Conservation (phyloP, 2,329 filamentous ascomycete species). For the Alternaria sp. region DNA sequence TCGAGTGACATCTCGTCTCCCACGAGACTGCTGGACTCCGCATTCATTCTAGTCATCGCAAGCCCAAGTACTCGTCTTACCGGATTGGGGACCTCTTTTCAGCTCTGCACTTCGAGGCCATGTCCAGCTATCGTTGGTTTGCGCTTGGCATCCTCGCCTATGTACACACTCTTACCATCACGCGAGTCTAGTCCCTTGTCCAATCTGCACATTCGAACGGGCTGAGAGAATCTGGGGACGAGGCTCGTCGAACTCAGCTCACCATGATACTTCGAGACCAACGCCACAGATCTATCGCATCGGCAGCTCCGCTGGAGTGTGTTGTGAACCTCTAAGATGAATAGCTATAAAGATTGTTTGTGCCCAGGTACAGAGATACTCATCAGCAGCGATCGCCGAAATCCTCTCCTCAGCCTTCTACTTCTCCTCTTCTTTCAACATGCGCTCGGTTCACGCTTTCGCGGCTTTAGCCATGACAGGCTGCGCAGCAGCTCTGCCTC, state of each 20-base stretch:
- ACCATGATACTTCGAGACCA: neutral
- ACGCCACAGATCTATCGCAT: neutral
- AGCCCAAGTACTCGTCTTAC: neutral
- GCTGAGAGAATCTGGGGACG: neutral
- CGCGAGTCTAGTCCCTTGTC: neutral
- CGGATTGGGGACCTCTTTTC: neutral
- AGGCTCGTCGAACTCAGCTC: neutral
- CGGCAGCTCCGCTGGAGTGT: neutral
- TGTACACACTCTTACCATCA: neutral
- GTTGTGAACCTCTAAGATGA: neutral
- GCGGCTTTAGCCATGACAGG: neutral
- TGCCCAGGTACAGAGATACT: neutral
- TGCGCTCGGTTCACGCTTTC: neutral
- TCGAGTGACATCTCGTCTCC: neutral
- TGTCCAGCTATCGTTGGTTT: neutral
- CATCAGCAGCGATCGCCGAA: neutral
- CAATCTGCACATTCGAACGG: neutral
- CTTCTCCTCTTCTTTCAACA: neutral
- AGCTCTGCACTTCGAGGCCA: neutral
- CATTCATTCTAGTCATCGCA: neutral
- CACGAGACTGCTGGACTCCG: neutral
- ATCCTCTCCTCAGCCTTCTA: neutral
- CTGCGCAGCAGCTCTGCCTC: neutral
- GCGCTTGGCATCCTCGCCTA: neutral
- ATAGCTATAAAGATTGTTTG: neutral